These are phyloP conservation scores for Kingdonia uniflora DNA, from an alignment of 164 flowering plant species.

Conservation along the genomic window DNA sequence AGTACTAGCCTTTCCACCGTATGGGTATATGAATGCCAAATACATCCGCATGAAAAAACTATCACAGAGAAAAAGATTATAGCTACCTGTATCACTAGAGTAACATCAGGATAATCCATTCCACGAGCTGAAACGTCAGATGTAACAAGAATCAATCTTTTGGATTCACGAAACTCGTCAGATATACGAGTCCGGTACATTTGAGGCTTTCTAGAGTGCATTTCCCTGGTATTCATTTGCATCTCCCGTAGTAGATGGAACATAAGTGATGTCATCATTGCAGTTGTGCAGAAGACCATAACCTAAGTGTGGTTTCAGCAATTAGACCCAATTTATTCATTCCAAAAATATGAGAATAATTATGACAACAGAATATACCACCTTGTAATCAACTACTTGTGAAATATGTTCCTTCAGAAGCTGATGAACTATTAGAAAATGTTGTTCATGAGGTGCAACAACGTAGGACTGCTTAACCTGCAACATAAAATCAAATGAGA, in stretches of 20 bases:
- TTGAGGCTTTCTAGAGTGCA: slow-evolving; percentile 85
- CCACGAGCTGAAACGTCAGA: slow-evolving; percentile 95
- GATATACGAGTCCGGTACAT: slow-evolving; percentile 58
- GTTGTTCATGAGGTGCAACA: slow-evolving; percentile 69
- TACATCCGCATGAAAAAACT: too few relatives aligned
- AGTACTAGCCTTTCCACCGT: too few relatives aligned
- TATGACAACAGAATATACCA: slow-evolving; percentile 11
- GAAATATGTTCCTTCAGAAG: slow-evolving; percentile 65
- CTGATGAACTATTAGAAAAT: slow-evolving; percentile 61
- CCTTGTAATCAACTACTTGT: slow-evolving; percentile 63
- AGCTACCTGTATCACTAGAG: slow-evolving; percentile 85
- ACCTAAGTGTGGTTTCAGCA: slow-evolving; percentile 36
- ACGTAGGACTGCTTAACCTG: slow-evolving; percentile 79
- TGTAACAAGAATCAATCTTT: slow-evolving; percentile 60
- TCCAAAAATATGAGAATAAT: not conserved
- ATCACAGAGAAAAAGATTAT: not conserved
- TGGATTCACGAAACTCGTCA: slow-evolving; percentile 77
- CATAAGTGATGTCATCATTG: slow-evolving; percentile 78
- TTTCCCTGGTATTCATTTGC: slow-evolving; percentile 82
- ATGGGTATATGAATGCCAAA: too few relatives aligned
- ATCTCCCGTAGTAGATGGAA: slow-evolving; percentile 60
- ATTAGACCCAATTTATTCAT: slow-evolving; percentile 6
- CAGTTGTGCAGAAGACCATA: slow-evolving; percentile 84
- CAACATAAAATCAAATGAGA: slow-evolving; percentile 5
- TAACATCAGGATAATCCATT: slow-evolving; percentile 89